These are phyloP conservation scores for Wickerhamiella siamensis DNA, from an alignment of 805 yeast species.

Conservation along the genomic window DNA sequence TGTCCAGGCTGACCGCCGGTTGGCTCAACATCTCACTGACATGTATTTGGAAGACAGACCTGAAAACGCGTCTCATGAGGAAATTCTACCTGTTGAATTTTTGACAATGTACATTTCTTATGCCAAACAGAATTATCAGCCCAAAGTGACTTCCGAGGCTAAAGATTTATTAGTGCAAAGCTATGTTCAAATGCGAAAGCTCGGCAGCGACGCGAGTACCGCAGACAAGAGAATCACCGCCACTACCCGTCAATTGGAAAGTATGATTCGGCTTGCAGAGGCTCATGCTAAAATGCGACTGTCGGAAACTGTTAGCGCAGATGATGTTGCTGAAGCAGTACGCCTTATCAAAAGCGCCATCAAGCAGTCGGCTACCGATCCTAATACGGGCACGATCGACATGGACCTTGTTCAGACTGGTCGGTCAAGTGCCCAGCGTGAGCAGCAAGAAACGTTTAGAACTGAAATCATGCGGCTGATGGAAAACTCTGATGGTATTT, in stretches of 20 bases:
- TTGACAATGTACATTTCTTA: conserved; percentile 82
- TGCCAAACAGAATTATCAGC: conserved; percentile 74
- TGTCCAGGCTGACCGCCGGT: conserved; percentile 63
- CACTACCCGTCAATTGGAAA: conserved; percentile 91
- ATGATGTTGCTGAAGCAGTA: conserved; percentile 87
- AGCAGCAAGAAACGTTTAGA: conserved; percentile 12
- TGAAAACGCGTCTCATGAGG: conserved; percentile 49
- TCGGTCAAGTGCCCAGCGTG: conserved; percentile 62
- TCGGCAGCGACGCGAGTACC: conserved; percentile 81
- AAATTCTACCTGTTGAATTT: conserved; percentile 72
- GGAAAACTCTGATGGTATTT: conserved; percentile 8
- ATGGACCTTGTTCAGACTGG: conserved; percentile 97
- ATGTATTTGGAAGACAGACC: conserved; percentile 86
- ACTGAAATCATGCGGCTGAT: conserved; percentile 11
- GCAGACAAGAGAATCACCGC: conserved; percentile 91
- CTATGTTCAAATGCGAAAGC: conserved; percentile 84
- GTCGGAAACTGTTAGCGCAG: conserved; percentile 50
- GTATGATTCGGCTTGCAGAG: conserved; percentile 86
- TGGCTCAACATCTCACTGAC: conserved; percentile 80
- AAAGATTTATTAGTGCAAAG: conserved; percentile 72
- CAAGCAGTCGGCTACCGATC: conserved; percentile 97
- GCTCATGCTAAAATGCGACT: conserved; percentile 97
- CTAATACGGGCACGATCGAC: conserved; percentile 89
- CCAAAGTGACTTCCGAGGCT: conserved; percentile 68
- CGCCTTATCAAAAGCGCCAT: conserved; percentile 85